Conservation (phyloP, 768 basidiomycete genomes). For the Cytidiella melzeri region DNA sequence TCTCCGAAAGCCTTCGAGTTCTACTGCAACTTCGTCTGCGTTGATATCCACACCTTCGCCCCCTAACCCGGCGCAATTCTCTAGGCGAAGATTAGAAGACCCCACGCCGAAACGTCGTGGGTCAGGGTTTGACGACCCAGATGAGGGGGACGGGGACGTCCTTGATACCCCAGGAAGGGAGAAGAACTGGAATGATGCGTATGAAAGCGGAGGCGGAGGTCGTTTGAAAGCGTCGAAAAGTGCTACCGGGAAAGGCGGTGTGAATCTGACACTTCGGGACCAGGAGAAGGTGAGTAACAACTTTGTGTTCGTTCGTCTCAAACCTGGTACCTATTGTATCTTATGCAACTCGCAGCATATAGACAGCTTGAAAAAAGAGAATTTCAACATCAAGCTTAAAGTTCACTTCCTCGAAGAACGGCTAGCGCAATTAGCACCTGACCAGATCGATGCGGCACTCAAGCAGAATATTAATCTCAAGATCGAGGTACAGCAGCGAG, state of each 20-base stretch:
- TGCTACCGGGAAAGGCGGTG: constrained; percentile 16
- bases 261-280: constrained; percentile 77
- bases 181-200: constrained; percentile 22
- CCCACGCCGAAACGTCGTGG: constrained; percentile 34
- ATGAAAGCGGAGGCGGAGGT: constrained; percentile 12
- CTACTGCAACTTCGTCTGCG: constrained; percentile 48
- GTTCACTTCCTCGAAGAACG: constrained; percentile 95
- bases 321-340: neutral
- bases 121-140: constrained; percentile 26
- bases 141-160: constrained; percentile 29
- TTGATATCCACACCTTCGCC: constrained; percentile 47
- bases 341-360: constrained; percentile 59
- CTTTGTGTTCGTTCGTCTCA: too few species aligned
- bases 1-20: constrained; percentile 41
- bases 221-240: constrained; percentile 9
- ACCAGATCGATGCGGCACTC: constrained; percentile 86
- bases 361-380: constrained; percentile 93
- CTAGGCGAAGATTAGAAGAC: constrained; percentile 36
- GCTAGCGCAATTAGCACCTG: constrained; percentile 81
- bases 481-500: constrained; percentile 84
- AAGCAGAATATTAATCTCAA: constrained; percentile 93
- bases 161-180: constrained; percentile 50
- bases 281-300: constrained; percentile 79
- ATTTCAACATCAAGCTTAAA: constrained; percentile 93
- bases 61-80: constrained; percentile 26